Evolutionary conservation across 1,139 yeast species (phyloP).

Genomic region (Pichia cactophila): DNA sequence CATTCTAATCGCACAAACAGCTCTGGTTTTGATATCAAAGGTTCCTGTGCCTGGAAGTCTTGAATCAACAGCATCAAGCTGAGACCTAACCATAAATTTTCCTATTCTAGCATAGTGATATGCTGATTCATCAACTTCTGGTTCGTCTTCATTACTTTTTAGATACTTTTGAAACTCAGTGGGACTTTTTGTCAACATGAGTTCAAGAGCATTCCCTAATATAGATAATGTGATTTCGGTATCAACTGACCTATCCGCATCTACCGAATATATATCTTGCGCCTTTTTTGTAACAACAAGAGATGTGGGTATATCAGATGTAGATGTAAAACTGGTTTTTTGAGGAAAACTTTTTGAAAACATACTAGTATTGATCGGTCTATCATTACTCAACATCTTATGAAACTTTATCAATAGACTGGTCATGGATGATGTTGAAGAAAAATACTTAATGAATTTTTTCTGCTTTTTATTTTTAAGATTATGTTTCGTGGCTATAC

Average conservation of each 20-base stretch:
- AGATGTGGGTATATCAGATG: slow-evolving; percentile 33
- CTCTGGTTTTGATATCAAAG: slow-evolving; percentile 88
- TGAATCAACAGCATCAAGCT: slow-evolving; percentile 73
- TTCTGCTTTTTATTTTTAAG: slow-evolving; percentile 9
- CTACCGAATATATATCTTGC: slow-evolving; percentile 48
- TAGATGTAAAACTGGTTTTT: slow-evolving; percentile 29
- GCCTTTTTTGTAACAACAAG: slow-evolving; percentile 34
- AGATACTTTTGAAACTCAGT: slow-evolving; percentile 19
- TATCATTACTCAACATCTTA: slow-evolving; percentile 52
- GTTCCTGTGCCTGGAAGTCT: slow-evolving; percentile 85
- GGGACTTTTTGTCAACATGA: slow-evolving; percentile 56
- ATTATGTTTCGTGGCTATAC: slow-evolving; percentile 40
- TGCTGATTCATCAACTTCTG: slow-evolving; percentile 16
- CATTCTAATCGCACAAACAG: slow-evolving; percentile 78
- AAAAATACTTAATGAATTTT: slow-evolving; percentile 39
- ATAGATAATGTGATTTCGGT: slow-evolving; percentile 65
- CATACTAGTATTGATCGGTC: slow-evolving; percentile 39
- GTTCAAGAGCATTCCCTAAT: slow-evolving; percentile 74
- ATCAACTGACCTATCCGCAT: slow-evolving; percentile 62
- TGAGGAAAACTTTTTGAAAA: slow-evolving; percentile 39
- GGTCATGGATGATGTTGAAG: slow-evolving; percentile 89
- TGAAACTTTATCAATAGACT: slow-evolving; percentile 69
- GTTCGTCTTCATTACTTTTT: slow-evolving; percentile 11
- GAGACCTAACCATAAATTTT: slow-evolving; percentile 76
- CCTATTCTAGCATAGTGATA: slow-evolving; percentile 73